Evolutionary conservation across 2,329 filamentous ascomycete species (phyloP), one percentile per base, ranked within the genome.

Genomic region (Cryphonectria naterciae): DNA sequence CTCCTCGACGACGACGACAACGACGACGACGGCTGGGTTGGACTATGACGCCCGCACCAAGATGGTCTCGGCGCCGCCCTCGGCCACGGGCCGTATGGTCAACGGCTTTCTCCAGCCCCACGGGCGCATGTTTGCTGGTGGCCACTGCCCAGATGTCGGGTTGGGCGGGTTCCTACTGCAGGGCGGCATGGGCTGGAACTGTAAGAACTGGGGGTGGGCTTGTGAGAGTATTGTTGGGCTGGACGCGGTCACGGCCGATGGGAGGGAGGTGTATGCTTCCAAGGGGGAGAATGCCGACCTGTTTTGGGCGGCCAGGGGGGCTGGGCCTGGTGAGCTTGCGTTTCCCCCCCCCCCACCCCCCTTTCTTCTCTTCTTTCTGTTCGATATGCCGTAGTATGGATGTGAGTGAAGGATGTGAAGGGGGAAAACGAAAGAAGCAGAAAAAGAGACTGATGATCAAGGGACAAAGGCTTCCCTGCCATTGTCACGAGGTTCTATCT

Each of bases 121-220:
- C 61, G 83, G 82, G 0, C 77, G 82, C 49, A 81, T 87, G 78
- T 88, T 88, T 73, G 80, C 81, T 0, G 85, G 85, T 0, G 87
- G 86, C 0, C 87, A 88, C 76, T 88, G 86, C 75, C 86, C 86
- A 0, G 85, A 87, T 76, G 86, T 88, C 25, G 86, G 85, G 11
- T 74, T 88, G n/a, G 86, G 86, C 0, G 86, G 86, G 0, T 88
- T 88, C 72, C 75, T 88, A 32, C 76, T 89, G 19, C 86, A 88
- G 73, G 87, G 86, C 0, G 86, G 86, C 1, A 87, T 88, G 85
- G 86, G 86, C 0, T 89, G 86, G 86, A 87, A 87, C 74, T 87
- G 84, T 74, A 84, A 82, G 76, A 85, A 84, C 72, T 88, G 85
- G 86, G 86, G 86, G 0, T 87, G 85, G 83, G 85, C 85, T 0